Conservation (phyloP, 208 protist genomes). For the Acanthamoeba castellanii region DNA sequence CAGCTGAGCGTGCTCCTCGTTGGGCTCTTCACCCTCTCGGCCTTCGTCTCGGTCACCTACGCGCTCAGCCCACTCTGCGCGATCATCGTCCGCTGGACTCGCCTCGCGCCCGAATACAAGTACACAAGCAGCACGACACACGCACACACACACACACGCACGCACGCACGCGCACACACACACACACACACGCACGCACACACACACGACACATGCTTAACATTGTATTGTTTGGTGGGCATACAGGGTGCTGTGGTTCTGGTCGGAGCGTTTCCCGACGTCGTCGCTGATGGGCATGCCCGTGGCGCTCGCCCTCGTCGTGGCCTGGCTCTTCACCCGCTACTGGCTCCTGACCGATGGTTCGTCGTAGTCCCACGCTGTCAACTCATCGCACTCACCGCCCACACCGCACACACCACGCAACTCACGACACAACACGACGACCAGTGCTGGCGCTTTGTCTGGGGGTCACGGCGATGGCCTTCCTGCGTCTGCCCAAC, state of each 20-base stretch:
- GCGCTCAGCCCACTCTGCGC: slow-evolving; percentile 15
- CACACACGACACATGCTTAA: too few species aligned
- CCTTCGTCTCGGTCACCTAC: slow-evolving; percentile 50
- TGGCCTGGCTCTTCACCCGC: slow-evolving; percentile 11
- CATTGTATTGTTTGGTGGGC: background rate
- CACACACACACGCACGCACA: background rate
- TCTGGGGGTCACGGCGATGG: slow-evolving; percentile 60
- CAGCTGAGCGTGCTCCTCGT: slow-evolving; percentile 18
- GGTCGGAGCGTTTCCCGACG: slow-evolving; percentile 21
- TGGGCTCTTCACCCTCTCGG: slow-evolving; percentile 46
- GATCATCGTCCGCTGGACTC: background rate
- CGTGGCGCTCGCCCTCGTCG: background rate
- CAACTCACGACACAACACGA: background rate
- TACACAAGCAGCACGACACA: background rate
- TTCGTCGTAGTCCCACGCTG: background rate
- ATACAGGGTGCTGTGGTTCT: slow-evolving; percentile 30
- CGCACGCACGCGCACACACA: background rate
- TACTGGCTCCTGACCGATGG: slow-evolving; percentile 55
- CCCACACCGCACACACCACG: background rate
- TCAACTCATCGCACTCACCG: background rate
- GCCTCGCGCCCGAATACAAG: slow-evolving; percentile 34
- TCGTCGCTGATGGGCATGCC: slow-evolving; percentile 8
- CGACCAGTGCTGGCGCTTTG: slow-evolving; percentile 34
- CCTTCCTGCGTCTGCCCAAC: slow-evolving; percentile 72
- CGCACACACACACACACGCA: background rate